A percentile compares a stretch with the other conserved stretches of the same genome.
Evolutionary conservation across 1,139 yeast species (phyloP).

Genomic region (Suhomyces bribrorum): DNA sequence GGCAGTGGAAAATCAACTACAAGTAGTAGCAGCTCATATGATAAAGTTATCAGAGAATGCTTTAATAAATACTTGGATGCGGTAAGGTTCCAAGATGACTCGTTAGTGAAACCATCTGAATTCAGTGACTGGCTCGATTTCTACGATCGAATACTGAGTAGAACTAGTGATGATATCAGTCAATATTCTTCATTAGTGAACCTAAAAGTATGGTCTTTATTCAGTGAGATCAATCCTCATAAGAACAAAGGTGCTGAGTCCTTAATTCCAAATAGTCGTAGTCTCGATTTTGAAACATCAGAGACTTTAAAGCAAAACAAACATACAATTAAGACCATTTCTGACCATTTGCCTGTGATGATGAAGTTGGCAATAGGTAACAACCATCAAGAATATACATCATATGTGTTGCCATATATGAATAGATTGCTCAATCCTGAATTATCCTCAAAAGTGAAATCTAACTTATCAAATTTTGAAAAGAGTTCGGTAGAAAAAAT

Average conservation of each 20-base stretch:
- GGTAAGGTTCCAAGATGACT: constrained; percentile 62
- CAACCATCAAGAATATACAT: constrained; percentile 30
- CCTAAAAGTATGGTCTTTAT: constrained; percentile 63
- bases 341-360: constrained; percentile 31
- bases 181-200: constrained; percentile 64
- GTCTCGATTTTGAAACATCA: constrained; percentile 45
- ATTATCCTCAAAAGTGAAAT: constrained; percentile 28
- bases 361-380: constrained; percentile 33
- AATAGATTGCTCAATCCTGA: constrained; percentile 48
- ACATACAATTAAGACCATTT: constrained; percentile 26
- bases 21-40: constrained; percentile 51
- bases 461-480: constrained; percentile 27
- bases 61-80: constrained; percentile 61
- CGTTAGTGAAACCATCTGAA: constrained; percentile 58
- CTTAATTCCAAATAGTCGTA: constrained; percentile 40
- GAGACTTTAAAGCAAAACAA: constrained; percentile 36
- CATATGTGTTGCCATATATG: constrained; percentile 47
- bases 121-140: constrained; percentile 80
- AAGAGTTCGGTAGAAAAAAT: constrained; percentile 29
- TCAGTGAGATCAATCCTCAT: constrained; percentile 58
- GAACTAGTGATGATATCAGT: constrained; percentile 14
- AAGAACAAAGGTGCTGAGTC: constrained; percentile 25
- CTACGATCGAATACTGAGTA: constrained; percentile 49
- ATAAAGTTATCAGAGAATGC: constrained; percentile 70
- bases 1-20: constrained; percentile 45